Base-by-base conservation (phyloP, 108 stramenopile species). In the Discostella stelligeroides region DNA sequence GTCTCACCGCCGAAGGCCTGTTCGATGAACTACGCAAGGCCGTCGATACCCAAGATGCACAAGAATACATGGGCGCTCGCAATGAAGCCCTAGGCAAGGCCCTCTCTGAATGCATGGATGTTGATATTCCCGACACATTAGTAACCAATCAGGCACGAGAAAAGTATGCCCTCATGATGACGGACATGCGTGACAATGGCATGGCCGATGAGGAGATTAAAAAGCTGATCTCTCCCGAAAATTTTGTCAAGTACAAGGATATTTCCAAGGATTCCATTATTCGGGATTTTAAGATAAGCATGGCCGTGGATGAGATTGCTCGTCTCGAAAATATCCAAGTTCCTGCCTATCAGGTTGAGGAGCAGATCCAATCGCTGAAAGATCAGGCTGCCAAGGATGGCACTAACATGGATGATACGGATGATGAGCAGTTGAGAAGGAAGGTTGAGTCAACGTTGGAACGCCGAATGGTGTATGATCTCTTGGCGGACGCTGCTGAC, bases 121-220 rank as follows among this genome's bases (percentile, higher is more conserved):
- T 92, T 14, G 90, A 90, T 17, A 89, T 97, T 18, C 97, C 97
- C 10, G 95, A 97, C 75, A 96, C 94, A 0, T 72, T 96, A 9
- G 82, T 97, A 20, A 88, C 90, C 27, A 95, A 95, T 66, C 87
- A 95, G 74, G 92, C 94, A 4, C 86, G 88, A n/a, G 92, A 96
- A 49, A 96, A 97, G 86, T 97, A 91, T 56, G 94, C 97, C 42
- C 60, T 95, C 71, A 97, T 97, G 97, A 94, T 97, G 94, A 86
- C 92, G 0, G 97, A 97, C 41, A 88, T 97, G 85, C 72, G 92
- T 66, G 85, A 88, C 73, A 88, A 81, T 61, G 94, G 95, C 21
- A 91, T 94, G 69, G 61, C 86, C 28, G 97, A 97, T 73, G 88
- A 92, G 23, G 94, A 94, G 61, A 92, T 97, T 73, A 92, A 96